A percentile compares a stretch with the other conserved stretches of the same genome.
These are phyloP conservation scores for Erysimum cheiri DNA, from an alignment of 441 rosid species.

Conservation along the genomic window DNA sequence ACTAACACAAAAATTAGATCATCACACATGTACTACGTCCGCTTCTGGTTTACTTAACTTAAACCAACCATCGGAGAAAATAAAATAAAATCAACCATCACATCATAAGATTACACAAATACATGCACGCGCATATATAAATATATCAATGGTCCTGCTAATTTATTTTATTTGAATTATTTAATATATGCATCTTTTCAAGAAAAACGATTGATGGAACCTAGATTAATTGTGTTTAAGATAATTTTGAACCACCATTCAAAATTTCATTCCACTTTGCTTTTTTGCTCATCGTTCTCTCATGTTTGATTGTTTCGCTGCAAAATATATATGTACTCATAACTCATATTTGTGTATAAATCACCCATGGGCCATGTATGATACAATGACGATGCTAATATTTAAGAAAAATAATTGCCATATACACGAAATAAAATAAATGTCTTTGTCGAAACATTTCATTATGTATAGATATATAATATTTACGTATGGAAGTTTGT, in stretches of 20 bases:
- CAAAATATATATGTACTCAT: too few relatives aligned
- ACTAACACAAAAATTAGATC: slow-evolving; percentile 18
- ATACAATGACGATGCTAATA: not conserved
- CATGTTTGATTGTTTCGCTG: too few relatives aligned
- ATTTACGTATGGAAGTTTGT: not conserved
- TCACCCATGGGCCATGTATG: too few relatives aligned
- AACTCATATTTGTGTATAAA: not conserved
- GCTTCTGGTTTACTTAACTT: slow-evolving; percentile 24
- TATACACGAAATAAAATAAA: not conserved
- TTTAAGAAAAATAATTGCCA: too few relatives aligned
- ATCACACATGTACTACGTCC: not conserved
- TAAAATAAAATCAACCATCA: not conserved
- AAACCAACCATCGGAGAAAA: slow-evolving; percentile 4
- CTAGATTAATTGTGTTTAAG: not conserved
- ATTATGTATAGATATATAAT: not conserved
- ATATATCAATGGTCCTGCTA: slow-evolving; percentile 7
- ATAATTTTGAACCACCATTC: slow-evolving; percentile 3
- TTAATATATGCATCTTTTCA: slow-evolving; percentile 17
- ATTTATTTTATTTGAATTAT: not conserved
- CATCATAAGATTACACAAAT: slow-evolving; percentile 32
- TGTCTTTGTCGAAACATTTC: not conserved
- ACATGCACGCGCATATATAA: slow-evolving; percentile 30
- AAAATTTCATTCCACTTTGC: not conserved
- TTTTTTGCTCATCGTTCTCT: not conserved
- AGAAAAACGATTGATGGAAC: slow-evolving; percentile 20